Evolutionary conservation across 768 basidiomycete species (phyloP), one percentile per base, ranked within the genome.

Genomic region (Leccinum pellstonianum): DNA sequence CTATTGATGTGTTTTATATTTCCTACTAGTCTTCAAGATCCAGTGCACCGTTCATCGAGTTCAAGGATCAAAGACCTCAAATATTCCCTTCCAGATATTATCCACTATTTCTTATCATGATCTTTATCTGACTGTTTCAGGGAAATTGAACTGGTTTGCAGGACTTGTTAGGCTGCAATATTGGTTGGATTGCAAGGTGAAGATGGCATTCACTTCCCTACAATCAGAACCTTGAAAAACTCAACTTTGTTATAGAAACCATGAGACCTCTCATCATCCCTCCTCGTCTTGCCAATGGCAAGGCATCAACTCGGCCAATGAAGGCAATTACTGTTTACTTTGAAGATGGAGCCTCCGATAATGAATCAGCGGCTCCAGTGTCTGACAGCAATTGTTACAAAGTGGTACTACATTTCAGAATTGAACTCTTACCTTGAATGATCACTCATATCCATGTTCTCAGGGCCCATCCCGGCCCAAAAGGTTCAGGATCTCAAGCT

Each of bases 171-270:
- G 41, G 21, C 49, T 60, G 4, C 49, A 56, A 29, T 60, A 60
- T n/a, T 19, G 9, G 9, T 38, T 60, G 3, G 54, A 60, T 53
- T 56, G 25, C 59, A 60, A 56, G 21, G 33, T 11, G 14, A 55
- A 60, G 47, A 43, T n/a, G 5, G 29, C 23, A 31, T 51, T 9
- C 17, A 51, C 23, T 17, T n/a, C 27, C 27, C 17, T 51, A 9
- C 27, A 31, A 23, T 31, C 9, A 4, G 29, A 51, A 25, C 23
- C 23, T 25, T 31, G 50, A 51, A 17, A 10, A 51, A 51, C 50
- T 51, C 5, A 4, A 31, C 6, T n/a, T 29, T 0, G 1, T 51
- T n/a, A 51, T 25, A n/a, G 15, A 51, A 31, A 29, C 8, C 4
- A 29, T 51, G 29, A 12, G 29, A 51, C 23, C 50, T 31, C 29